Evolutionary conservation across 192 early-diverging fungal species (phyloP).

Genomic region (Coemansia sp.): DNA sequence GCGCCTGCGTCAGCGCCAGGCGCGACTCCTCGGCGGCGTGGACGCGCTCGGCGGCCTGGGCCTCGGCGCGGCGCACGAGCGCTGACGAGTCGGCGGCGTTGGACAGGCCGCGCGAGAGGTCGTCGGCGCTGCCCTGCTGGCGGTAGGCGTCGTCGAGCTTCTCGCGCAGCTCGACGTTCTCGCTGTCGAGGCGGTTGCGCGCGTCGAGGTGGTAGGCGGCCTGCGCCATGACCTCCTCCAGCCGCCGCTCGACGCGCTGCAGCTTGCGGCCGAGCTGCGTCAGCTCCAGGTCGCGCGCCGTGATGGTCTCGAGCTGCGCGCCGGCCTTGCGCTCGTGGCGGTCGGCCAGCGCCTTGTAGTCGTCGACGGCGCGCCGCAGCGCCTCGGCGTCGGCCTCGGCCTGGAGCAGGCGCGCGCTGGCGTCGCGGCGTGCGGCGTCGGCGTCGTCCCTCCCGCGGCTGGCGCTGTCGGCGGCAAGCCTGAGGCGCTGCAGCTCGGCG

Average conservation of each 20-base stretch:
- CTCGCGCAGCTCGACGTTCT: conserved; percentile 64
- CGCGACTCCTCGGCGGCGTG: conserved; percentile 80
- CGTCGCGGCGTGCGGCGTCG: conserved; percentile 63
- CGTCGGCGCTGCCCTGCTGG: conserved; percentile 58
- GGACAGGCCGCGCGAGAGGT: conserved; percentile 54
- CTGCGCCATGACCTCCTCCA: conserved; percentile 69
- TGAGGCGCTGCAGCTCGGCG: conserved; percentile 61
- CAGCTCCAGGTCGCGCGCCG: conserved; percentile 61
- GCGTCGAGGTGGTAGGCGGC: conserved; percentile 68
- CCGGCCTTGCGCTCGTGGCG: conserved; percentile 72
- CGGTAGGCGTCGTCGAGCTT: conserved; percentile 58
- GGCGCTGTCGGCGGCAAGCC: conserved; percentile 57
- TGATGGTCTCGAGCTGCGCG: conserved; percentile 60
- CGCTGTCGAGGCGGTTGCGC: conserved; percentile 59
- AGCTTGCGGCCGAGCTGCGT: conserved; percentile 60
- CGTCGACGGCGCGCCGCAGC: conserved; percentile 44
- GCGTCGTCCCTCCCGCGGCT: conserved; percentile 66
- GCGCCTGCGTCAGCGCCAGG: conserved; percentile 72
- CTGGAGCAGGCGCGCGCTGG: conserved; percentile 54
- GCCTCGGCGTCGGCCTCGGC: conserved; percentile 66
- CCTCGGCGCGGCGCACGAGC: conserved; percentile 34
- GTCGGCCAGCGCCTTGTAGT: conserved; percentile 69
- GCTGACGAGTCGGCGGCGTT: conserved; percentile 6
- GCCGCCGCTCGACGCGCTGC: conserved; percentile 66
- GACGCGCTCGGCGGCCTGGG: conserved; percentile 72